Base-by-base conservation (phyloP, 1,139 yeast genomes). In the Candida albicans region DNA sequence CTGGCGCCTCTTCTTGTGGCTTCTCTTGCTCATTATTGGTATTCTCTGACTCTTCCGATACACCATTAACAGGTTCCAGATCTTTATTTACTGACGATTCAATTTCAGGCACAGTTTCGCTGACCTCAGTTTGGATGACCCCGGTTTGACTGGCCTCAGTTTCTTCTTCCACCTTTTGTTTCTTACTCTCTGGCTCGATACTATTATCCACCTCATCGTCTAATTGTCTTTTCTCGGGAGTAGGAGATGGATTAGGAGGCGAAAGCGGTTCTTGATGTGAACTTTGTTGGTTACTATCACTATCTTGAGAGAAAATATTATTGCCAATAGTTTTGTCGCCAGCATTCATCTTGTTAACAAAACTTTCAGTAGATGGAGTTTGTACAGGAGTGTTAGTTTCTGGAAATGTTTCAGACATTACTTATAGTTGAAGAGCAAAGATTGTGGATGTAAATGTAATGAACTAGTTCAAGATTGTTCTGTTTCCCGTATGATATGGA, bases 221-320 rank as follows among this genome's bases (percentile, higher is more conserved):
- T 44, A 65, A 52, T 49, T 56, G 60, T 46, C 66, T 68, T 52
- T 69, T 68, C 44, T 67, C 73, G 0, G 77, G 76, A 38, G 70
- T 62, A 8, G 77, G 77, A 4, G 74, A 66, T 2, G 76, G 77
- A 44, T 69, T 68, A 5, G 77, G 77, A 3, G 77, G 76, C 35
- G 75, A 69, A 39, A 72, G 68, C 4, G 77, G 77, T 49, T 68
- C 59, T 30, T 37, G 39, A 49, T 33, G 51, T 50, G 36, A 37
- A 48, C 33, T 47, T 49, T 12, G 32, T 40, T 26, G 41, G 28
- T 31, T 11, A n/a, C 33, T 26, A 7, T 28, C n/a, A 13, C 10
- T 26, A 29, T 15, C 18, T 41, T 39, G 29, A 36, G 39, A 33
- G 13, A 15, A 14, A 18, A 40, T 45, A 26, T 44, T 35, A 24